These are phyloP conservation scores for Penicillium parvum DNA, from an alignment of 495 filamentous ascomycete species.

Conservation along the genomic window DNA sequence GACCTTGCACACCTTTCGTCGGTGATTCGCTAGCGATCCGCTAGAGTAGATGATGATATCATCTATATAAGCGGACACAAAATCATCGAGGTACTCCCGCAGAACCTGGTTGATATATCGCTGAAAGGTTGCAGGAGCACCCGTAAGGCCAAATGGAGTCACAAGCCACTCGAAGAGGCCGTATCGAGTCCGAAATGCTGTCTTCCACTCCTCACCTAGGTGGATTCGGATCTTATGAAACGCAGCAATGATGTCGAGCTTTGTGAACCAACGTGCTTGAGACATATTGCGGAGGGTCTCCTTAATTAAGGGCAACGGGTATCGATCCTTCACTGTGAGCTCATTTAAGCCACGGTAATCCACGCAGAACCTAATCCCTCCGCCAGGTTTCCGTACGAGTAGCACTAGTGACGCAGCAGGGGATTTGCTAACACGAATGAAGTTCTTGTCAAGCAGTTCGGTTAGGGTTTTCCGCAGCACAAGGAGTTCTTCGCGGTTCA, in stretches of 20 bases:
- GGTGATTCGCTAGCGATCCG: background rate
- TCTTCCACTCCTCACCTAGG: constrained; percentile 26
- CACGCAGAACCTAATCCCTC: constrained; percentile 37
- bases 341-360: constrained; percentile 43
- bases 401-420: constrained; percentile 27
- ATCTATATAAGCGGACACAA: constrained; percentile 29
- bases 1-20: background rate
- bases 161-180: constrained; percentile 24
- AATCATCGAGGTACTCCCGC: constrained; percentile 19
- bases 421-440: constrained; percentile 35
- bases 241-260: constrained; percentile 39
- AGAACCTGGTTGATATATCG: constrained; percentile 14
- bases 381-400: constrained; percentile 30
- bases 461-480: background rate
- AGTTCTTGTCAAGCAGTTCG: no score
- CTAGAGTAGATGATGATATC: constrained; percentile 33
- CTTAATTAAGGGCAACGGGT: constrained; percentile 42
- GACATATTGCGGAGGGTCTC: no score
- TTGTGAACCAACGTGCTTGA: no score
- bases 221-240: constrained; percentile 28
- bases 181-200: constrained; percentile 28
- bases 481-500: background rate
- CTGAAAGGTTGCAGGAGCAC: constrained; percentile 22
- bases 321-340: constrained; percentile 38
- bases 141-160: constrained; percentile 14